A percentile compares a stretch with the other conserved stretches of the same genome.
These are phyloP conservation scores for Rhizoctonia solani DNA, from an alignment of 1,284 basidiomycete genomes.

Conservation along the genomic window DNA sequence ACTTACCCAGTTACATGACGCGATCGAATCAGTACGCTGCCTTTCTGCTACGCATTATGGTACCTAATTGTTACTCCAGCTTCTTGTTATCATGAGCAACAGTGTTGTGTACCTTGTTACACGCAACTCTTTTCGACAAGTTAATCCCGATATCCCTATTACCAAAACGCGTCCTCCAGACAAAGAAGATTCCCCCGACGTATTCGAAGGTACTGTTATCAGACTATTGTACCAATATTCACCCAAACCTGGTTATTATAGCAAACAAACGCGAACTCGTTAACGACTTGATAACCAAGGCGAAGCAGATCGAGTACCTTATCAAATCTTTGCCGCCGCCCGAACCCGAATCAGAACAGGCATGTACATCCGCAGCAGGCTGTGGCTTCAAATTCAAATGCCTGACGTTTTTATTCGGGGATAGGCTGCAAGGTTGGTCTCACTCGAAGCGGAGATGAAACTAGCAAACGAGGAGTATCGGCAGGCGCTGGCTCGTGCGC, in stretches of 20 bases:
- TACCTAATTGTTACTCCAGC: slow-evolving; percentile 49
- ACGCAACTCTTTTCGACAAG: slow-evolving; percentile 70
- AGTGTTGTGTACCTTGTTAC: slow-evolving; percentile 74
- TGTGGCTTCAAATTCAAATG: neutral
- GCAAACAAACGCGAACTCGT: slow-evolving; percentile 81
- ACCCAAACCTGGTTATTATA: slow-evolving; percentile 43
- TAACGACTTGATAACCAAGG: slow-evolving; percentile 75
- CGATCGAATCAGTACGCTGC: slow-evolving; percentile 72
- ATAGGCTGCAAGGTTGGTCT: slow-evolving; percentile 65
- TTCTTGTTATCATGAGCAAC: slow-evolving; percentile 80
- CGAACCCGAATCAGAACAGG: slow-evolving; percentile 73
- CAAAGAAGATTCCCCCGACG: slow-evolving; percentile 68
- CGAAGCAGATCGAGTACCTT: slow-evolving; percentile 80
- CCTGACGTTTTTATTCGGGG: neutral
- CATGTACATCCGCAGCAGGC: slow-evolving; percentile 46
- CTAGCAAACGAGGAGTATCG: slow-evolving; percentile 73
- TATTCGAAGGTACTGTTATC: slow-evolving; percentile 60
- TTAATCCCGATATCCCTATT: slow-evolving; percentile 70
- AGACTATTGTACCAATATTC: slow-evolving; percentile 1
- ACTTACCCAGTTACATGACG: slow-evolving; percentile 86
- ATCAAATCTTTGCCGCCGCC: slow-evolving; percentile 75
- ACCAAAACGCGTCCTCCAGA: slow-evolving; percentile 72
- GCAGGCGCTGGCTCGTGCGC: slow-evolving; percentile 69
- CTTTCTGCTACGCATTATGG: neutral
- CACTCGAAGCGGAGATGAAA: slow-evolving; percentile 67